A percentile compares a stretch with the other conserved stretches of the same genome.
Evolutionary conservation across 2,329 filamentous ascomycete genomes (phyloP).

Genomic region (Leptosphaerulina australis): DNA sequence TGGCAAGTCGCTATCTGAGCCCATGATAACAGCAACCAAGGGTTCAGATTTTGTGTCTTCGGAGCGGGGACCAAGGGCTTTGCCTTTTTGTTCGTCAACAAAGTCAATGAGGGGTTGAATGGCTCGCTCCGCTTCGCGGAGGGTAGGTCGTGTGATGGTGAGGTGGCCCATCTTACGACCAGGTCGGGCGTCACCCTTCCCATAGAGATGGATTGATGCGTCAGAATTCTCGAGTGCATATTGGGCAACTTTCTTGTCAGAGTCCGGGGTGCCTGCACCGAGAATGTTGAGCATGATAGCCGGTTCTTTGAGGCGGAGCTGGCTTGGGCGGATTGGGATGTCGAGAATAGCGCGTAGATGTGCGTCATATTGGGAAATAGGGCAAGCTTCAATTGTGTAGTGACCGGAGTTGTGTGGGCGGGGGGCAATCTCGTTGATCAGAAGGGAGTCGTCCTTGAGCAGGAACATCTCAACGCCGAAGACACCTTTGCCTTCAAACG

Average conservation of each 20-base stretch:
- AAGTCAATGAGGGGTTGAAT: conserved; percentile 72
- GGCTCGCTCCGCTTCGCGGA: conserved; percentile 70
- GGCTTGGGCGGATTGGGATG: conserved; percentile 59
- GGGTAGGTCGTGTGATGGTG: conserved; percentile 74
- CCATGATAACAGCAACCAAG: conserved; percentile 80
- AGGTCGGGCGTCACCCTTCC: conserved; percentile 81
- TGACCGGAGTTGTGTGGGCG: conserved; percentile 91
- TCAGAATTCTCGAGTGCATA: conserved; percentile 64
- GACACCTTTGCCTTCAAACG: conserved; percentile 85
- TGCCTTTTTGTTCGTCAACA: conserved; percentile 62
- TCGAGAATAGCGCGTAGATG: conserved; percentile 85
- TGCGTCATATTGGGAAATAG: conserved; percentile 88
- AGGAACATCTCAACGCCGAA: conserved; percentile 98
- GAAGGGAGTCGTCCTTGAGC: conserved; percentile 69
- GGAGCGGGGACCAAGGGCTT: conserved; percentile 32
- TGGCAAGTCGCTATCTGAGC: conserved; percentile 77
- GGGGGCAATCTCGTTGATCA: conserved; percentile 88
- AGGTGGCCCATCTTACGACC: conserved; percentile 96
- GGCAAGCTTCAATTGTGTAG: conserved; percentile 91
- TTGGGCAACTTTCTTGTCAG: conserved; percentile 65
- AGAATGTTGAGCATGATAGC: conserved; percentile 83
- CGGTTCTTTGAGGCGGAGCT: conserved; percentile 64
- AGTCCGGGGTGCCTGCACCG: conserved; percentile 68
- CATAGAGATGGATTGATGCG: conserved; percentile 82
- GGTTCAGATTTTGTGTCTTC: conserved; percentile 48